These are phyloP conservation scores for Begonia masoniana DNA, from an alignment of 306 rosid species.

Conservation along the genomic window DNA sequence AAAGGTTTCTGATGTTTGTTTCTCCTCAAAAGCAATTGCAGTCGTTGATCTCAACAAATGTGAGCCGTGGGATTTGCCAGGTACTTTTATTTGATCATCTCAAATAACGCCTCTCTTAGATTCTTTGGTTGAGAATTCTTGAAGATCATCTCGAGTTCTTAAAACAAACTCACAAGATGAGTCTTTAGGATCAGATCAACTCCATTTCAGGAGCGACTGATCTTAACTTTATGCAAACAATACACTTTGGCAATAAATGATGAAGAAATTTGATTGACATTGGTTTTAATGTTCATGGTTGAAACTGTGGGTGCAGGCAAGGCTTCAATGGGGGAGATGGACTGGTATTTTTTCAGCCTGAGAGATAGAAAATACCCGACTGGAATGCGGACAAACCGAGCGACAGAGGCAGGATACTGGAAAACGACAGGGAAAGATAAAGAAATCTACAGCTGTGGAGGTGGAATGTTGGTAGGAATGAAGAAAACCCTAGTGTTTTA, in stretches of 20 bases:
- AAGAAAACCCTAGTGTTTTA: constrained; percentile 95
- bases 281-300: neutral
- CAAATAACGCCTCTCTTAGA: too few relatives aligned
- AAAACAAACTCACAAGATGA: neutral
- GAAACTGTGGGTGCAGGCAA: neutral
- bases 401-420: neutral
- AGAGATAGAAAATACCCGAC: constrained; percentile 85
- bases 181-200: neutral
- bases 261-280: neutral
- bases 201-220: too few relatives aligned
- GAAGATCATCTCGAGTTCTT: too few relatives aligned
- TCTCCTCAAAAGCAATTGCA: constrained; percentile 55
- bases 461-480: constrained; percentile 60
- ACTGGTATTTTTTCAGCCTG: constrained; percentile 82
- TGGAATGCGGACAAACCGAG: constrained; percentile 60
- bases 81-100: constrained; percentile 6
- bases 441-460: constrained; percentile 33
- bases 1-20: constrained; percentile 56
- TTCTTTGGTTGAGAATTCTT: too few relatives aligned
- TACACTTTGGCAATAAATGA: neutral
- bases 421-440: constrained; percentile 70
- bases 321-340: constrained; percentile 78
- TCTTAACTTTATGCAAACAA: too few relatives aligned
- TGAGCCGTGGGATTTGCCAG: constrained; percentile 99
- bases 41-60: constrained; percentile 88